Evolutionary conservation across 2,329 filamentous ascomycete genomes (phyloP).

Genomic region (Setomelanomma holmii): DNA sequence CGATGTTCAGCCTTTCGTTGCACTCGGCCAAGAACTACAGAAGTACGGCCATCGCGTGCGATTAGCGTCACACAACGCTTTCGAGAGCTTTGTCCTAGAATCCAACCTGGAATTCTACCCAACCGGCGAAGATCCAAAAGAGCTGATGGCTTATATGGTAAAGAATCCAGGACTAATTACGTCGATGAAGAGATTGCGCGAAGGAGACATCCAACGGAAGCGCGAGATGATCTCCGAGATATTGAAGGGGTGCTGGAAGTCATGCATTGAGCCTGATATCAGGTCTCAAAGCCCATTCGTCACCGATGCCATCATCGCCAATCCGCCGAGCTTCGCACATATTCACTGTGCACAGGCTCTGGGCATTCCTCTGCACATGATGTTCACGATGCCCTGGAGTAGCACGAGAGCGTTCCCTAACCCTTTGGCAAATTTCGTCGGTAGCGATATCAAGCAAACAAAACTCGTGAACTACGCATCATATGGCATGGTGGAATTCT

Average conservation of each 20-base stretch:
- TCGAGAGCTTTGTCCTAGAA: conserved; percentile 22
- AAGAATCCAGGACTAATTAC: conserved; percentile 54
- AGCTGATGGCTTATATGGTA: conserved; percentile 60
- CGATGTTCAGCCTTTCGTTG: conserved; percentile 67
- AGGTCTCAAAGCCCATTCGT: conserved; percentile 68
- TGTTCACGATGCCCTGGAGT: conserved; percentile 68
- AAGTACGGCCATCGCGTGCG: conserved; percentile 38
- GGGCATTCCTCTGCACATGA: conserved; percentile 76
- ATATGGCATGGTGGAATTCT: conserved; percentile 55
- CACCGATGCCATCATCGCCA: conserved; percentile 79
- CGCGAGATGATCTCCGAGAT: conserved; percentile 31
- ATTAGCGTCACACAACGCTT: conserved; percentile 32
- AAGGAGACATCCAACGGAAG: conserved; percentile 44
- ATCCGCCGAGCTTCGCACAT: conserved; percentile 78
- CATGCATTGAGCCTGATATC: conserved; percentile 45
- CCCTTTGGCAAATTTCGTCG: conserved; percentile 58
- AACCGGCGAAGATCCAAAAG: conserved; percentile 42
- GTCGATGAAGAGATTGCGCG: conserved; percentile 24
- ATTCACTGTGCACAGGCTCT: conserved; percentile 75
- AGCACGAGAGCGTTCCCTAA: conserved; percentile 56
- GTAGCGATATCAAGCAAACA: conserved; percentile 33
- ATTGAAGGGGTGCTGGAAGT: conserved; percentile 36
- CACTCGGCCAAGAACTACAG: conserved; percentile 59
- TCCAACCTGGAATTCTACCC: conserved; percentile 45
- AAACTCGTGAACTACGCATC: conserved; percentile 52